These are phyloP conservation scores for Phylloporus sp. DNA, from an alignment of 768 basidiomycete species.

Conservation along the genomic window DNA sequence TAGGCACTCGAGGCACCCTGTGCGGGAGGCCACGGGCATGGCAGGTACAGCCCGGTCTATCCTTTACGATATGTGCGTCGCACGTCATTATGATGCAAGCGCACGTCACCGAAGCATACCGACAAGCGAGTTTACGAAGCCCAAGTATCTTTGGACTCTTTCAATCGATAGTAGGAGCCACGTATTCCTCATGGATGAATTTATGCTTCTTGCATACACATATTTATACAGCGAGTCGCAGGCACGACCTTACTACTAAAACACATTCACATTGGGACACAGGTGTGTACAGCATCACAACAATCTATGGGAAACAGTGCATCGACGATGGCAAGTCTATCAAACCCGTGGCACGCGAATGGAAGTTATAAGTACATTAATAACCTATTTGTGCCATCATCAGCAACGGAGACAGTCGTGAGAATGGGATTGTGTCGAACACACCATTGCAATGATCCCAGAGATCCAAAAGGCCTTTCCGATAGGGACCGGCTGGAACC, in stretches of 20 bases:
- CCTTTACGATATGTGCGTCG: too few species aligned
- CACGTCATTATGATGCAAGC: too few species aligned
- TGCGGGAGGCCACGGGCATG: too few species aligned
- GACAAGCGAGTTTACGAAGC: too few species aligned
- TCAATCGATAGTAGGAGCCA: too few species aligned
- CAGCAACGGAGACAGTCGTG: background rate
- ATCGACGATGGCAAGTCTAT: background rate
- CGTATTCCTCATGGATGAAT: too few species aligned
- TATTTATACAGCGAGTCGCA: background rate
- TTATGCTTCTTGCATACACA: background rate
- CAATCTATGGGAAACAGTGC: background rate
- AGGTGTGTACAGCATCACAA: background rate
- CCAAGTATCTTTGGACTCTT: too few species aligned
- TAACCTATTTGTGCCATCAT: background rate
- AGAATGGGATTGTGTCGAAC: background rate
- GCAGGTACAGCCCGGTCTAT: too few species aligned
- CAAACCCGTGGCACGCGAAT: slow-evolving; percentile 12
- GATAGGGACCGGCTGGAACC: slow-evolving; percentile 1
- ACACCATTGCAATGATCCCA: slow-evolving; percentile 38
- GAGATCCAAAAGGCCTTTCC: slow-evolving; percentile 38
- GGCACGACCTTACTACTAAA: too few species aligned
- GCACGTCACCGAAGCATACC: too few species aligned
- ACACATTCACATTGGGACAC: background rate
- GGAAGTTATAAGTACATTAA: slow-evolving; percentile 3
- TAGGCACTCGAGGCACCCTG: too few species aligned